Percentiles rank a stretch among this genome's conserved stretches.
phyloP scores from a whole-genome alignment of 164 flowering plant species.

The Annona cherimola region DNA sequence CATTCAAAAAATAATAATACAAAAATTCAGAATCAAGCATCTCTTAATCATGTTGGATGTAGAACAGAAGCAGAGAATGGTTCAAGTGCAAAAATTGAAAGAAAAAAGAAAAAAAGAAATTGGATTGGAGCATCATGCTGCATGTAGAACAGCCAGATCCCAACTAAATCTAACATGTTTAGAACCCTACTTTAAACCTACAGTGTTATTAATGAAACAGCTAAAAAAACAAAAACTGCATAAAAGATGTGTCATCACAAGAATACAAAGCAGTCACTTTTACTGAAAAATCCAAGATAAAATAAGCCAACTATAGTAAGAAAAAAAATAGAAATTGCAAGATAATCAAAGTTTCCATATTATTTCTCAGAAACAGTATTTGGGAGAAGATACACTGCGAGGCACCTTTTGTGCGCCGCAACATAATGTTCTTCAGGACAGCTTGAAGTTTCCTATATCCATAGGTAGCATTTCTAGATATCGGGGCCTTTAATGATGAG shows the following conservation, averaged over 20 bases:
- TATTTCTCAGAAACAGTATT: not conserved
- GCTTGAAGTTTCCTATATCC: slow-evolving; percentile 97
- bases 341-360: not conserved
- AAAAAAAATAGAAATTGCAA: not conserved
- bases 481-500: slow-evolving; percentile 50
- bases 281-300: not conserved
- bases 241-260: not conserved
- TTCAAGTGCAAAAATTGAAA: no score
- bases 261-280: not conserved
- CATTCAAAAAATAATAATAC: no score
- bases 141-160: no score
- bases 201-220: no score
- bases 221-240: no score
- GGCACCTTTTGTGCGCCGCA: slow-evolving; percentile 94
- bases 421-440: slow-evolving; percentile 72
- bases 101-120: no score
- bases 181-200: no score
- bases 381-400: not conserved
- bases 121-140: no score
- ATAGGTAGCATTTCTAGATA: slow-evolving; percentile 55
- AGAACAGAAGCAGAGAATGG: no score
- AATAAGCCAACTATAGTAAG: not conserved
- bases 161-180: no score
- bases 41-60: no score
- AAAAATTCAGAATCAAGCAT: no score